Base-by-base conservation (phyloP, 78 protist species). In the Planoprotostelium fungivorum region DNA sequence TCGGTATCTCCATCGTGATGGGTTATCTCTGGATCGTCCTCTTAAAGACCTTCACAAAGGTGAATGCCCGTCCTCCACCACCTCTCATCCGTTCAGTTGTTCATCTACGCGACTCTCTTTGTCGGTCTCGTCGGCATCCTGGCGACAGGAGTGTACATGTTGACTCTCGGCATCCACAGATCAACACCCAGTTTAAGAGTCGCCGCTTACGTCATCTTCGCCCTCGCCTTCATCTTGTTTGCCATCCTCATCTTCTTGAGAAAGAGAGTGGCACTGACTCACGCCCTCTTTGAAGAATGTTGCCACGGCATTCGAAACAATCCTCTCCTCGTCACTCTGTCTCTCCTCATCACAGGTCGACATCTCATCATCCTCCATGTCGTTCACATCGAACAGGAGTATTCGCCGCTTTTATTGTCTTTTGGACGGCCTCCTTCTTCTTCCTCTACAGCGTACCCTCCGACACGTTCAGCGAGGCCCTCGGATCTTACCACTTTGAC, bases 361-460 rank as follows among this genome's bases (percentile, higher is more conserved):
- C 16, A 25, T 5, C 16, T 25, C 16, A 51, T 51, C 5, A 25
- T 51, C 5, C 5, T 16, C 73, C 16, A 51, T 51, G 73, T 25
- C 73, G 73, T 16, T 51, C 73, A 51, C 73, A 51, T 51, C 73
- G 16, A 51, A 39, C 89, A 36, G 35, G 84, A 31, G 28, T 84
- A 38, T 93, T 93, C 86, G 36, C 89, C 38, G 95, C 92, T 34
- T 93, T 93, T 63, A 10, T 89, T 34, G 93, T 91, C 0, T 93
- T 83, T 36, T 93, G 95, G 95, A 93, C 92, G 34, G 63, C 93
- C 34, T 90, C 93, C 29, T 86, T 89, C 38, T 39, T 93, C 90
- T 93, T 89, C 36, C 35, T 93, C 36, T 93, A 90, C 86, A 87
- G 91, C 38, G 89, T 93, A 86, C 95, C 95, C 38, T 92, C 93